These are phyloP conservation scores for Naganishia vishniacii DNA, from an alignment of 768 basidiomycete species.

Conservation along the genomic window DNA sequence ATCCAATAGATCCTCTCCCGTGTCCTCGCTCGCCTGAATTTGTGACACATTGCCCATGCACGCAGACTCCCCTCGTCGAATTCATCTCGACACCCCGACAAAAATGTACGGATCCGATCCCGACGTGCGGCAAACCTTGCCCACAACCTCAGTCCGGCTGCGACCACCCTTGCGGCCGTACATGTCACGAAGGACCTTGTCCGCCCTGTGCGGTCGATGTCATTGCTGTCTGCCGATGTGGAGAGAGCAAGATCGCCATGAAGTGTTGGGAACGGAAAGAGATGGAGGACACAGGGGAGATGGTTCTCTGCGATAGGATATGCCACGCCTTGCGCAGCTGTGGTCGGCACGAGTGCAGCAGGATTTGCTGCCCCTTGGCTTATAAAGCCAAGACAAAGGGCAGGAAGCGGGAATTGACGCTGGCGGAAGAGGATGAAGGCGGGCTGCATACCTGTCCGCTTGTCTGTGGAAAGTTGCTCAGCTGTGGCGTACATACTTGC, in stretches of 20 bases:
- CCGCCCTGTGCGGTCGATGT: constrained; percentile 69
- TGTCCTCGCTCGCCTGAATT: constrained; percentile 70
- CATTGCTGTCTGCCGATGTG: constrained; percentile 79
- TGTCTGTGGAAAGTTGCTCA: constrained; percentile 65
- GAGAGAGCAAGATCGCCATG: constrained; percentile 58
- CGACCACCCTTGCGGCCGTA: constrained; percentile 63
- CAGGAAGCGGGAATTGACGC: constrained; percentile 55
- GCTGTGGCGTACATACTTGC: constrained; percentile 70
- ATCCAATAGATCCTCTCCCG: constrained; percentile 55
- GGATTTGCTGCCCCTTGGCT: constrained; percentile 81
- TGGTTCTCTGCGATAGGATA: constrained; percentile 71
- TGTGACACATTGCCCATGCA: constrained; percentile 76
- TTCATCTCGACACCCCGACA: constrained; percentile 40
- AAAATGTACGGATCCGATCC: constrained; percentile 68
- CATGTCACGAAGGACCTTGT: constrained; percentile 74
- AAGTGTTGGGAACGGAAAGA: constrained; percentile 55
- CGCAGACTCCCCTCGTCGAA: constrained; percentile 57
- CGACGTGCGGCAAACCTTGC: constrained; percentile 69
- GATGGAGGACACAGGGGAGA: constrained; percentile 49
- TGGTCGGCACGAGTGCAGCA: constrained; percentile 76
- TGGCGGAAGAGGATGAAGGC: constrained; percentile 56
- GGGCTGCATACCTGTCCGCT: constrained; percentile 80
- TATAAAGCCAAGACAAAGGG: constrained; percentile 60
- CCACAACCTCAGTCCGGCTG: constrained; percentile 62
- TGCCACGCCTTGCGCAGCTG: constrained; percentile 74